Evolutionary conservation across 352 stramenopile genomes (phyloP), one percentile per base, ranked within the genome.

Genomic region (Globisporangium megalacanthum): DNA sequence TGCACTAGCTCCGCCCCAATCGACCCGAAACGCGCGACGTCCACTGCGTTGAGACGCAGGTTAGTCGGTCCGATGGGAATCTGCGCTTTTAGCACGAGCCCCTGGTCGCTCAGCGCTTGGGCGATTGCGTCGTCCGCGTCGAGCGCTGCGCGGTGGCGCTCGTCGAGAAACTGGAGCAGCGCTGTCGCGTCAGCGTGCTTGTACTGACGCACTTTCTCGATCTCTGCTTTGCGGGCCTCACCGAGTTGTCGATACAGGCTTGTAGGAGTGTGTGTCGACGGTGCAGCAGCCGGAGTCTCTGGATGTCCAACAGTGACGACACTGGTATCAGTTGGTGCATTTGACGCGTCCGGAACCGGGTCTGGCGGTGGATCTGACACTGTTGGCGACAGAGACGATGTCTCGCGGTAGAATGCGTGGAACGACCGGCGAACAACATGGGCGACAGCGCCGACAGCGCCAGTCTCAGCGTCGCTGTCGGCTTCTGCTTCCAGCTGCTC

Each of bases 391-490:
- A 10, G 6, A 14, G 42, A 29, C n/a, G 42, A 9, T 14, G 42
- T 10, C 4, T 56, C 47, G 15, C 31, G 22, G 52, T 86, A 92
- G 45, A 89, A 89, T 1, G 70, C 25, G 39, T 66, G 75, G 60
- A 92, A 92, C n/a, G 80, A 78, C 14, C 83, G 80, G 11, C 75
- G 75, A 20, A 93, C 68, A 35, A 93, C 83, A 52, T 93, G 82
- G 0, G 78, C 75, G 46, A 89, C 70, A 5, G 83, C 83, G 29
- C 83, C 83, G 14, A 93, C 79, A 0, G 80, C 80, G 10, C 89
- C 80, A 51, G 86, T 71, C 50, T 89, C 79, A 10, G 75, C 77
- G 31, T 81, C 58, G 42, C 65, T 42, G 6, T 71, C 52, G 6
- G 68, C 52, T 11, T 64, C 52, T 7, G 56, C n/a, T 13, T 33